Base-by-base conservation (phyloP, 2,329 filamentous ascomycete species). In the Fusarium dimerum region DNA sequence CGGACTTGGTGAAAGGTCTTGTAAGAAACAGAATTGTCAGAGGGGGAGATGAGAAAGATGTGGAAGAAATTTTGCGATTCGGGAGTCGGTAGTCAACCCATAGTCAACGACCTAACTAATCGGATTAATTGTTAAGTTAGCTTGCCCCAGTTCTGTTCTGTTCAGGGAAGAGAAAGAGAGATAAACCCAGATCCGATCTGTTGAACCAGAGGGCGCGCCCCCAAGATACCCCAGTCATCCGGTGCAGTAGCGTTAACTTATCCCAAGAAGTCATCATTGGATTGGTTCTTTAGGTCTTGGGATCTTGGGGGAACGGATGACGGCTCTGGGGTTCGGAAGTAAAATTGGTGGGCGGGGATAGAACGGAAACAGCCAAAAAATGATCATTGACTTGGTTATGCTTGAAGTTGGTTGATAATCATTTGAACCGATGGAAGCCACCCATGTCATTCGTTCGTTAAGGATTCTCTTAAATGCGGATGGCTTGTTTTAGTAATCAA, bases 321-420 rank as follows among this genome's bases (percentile, higher is more conserved):
- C 20, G 36, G 38, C 48, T 54, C 39, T 40, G 43, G 3, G 44
- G 47, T 43, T 40, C 58, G 57, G 57, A 59, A n/a, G 20, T 59
- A 61, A 52, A 50, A 55, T 61, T 62, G 61, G 49, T 43, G 47
- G 49, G 52, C 60, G 60, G 60, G 43, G 43, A 63, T 63, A 61
- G 49, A 39, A 43, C 60, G 57, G 57, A 36, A 20, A 43, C 50
- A 46, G 44, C 43, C 51, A 51, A 47, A 47, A 26, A 26, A 26
- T 26, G 47, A 32, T 52, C 48, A 39, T 43, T 41, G 41, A 45
- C 38, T 45, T 52, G 20, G 20, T 26, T 26, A 26, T 5, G 20
- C 20, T 26, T 26, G 20, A 26, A 26, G 20, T 26, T 26, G 20
- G 20, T 26, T 26, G 20, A 26, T 26, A 26, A 26, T 26, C 20